phyloP scores from a whole-genome alignment of 2,329 filamentous ascomycete genomes.

The Tolypocladium inflatum region DNA sequence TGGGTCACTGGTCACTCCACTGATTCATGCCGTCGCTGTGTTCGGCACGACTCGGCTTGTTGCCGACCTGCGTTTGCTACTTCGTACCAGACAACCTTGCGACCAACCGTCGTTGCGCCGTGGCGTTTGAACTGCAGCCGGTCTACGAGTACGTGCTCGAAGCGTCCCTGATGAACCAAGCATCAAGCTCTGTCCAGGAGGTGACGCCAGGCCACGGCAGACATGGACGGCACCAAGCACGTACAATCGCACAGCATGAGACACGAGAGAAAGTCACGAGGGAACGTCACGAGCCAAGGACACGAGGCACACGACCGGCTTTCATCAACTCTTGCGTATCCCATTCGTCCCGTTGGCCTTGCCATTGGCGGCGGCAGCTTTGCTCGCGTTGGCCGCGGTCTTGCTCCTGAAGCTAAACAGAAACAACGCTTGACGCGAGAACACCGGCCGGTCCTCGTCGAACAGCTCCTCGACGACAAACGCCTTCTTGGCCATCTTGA shows the following conservation, averaged over 20 bases:
- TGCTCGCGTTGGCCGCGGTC: background rate
- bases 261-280: background rate
- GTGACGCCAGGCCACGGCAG: background rate
- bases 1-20: too few species aligned
- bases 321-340: background rate
- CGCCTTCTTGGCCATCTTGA: constrained; percentile 59
- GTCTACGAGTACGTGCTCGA: background rate
- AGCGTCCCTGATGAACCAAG: background rate
- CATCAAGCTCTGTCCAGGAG: background rate
- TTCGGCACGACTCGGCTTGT: background rate
- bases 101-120: background rate
- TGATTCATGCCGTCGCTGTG: background rate
- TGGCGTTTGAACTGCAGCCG: background rate
- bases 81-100: background rate
- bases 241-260: background rate
- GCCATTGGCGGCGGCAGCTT: background rate
- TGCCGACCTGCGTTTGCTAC: too few species aligned
- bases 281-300: background rate
- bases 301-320: background rate
- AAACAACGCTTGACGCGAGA: constrained; percentile 49
- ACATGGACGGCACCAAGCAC: background rate
- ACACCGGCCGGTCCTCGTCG: constrained; percentile 50
- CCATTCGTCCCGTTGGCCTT: background rate
- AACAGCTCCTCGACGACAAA: constrained; percentile 54
- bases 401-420: constrained; percentile 45